Conservation (phyloP, 1,139 yeast genomes). For the Taphrina flavorubra region DNA sequence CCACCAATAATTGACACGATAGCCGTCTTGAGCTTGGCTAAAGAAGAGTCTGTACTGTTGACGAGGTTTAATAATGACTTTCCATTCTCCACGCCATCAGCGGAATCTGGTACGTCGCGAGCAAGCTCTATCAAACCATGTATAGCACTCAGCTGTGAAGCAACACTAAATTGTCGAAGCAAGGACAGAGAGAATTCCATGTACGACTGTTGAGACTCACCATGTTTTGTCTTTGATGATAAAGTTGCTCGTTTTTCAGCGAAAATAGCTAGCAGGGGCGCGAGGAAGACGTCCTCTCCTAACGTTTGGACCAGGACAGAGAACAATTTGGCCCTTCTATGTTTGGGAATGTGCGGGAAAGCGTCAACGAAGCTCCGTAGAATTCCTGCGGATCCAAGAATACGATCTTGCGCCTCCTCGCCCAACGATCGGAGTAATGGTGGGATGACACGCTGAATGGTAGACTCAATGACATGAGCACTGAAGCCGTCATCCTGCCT, state of each 20-base stretch:
- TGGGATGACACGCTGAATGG: slow-evolving; percentile 87
- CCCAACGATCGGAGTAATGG: slow-evolving; percentile 66
- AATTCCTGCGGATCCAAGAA: slow-evolving; percentile 73
- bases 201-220: slow-evolving; percentile 61
- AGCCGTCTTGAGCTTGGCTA: slow-evolving; percentile 16
- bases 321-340: slow-evolving; percentile 85
- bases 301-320: slow-evolving; percentile 77
- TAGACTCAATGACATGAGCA: slow-evolving; percentile 88
- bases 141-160: slow-evolving; percentile 23
- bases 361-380: slow-evolving; percentile 90
- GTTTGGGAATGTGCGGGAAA: slow-evolving; percentile 93
- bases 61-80: neutral
- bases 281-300: slow-evolving; percentile 71
- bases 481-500: slow-evolving; percentile 97
- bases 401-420: slow-evolving; percentile 50
- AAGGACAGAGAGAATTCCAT: slow-evolving; percentile 50
- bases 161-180: slow-evolving; percentile 29
- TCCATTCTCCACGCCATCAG: neutral
- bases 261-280: slow-evolving; percentile 73
- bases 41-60: neutral
- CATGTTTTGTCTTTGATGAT: slow-evolving; percentile 57
- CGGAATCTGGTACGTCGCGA: slow-evolving; percentile 20
- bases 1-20: slow-evolving; percentile 26
- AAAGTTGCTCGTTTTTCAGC: slow-evolving; percentile 73
- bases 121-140: slow-evolving; percentile 24